phyloP scores from a whole-genome alignment of 2,329 filamentous ascomycete genomes.

The Fusarium xylarioides region DNA sequence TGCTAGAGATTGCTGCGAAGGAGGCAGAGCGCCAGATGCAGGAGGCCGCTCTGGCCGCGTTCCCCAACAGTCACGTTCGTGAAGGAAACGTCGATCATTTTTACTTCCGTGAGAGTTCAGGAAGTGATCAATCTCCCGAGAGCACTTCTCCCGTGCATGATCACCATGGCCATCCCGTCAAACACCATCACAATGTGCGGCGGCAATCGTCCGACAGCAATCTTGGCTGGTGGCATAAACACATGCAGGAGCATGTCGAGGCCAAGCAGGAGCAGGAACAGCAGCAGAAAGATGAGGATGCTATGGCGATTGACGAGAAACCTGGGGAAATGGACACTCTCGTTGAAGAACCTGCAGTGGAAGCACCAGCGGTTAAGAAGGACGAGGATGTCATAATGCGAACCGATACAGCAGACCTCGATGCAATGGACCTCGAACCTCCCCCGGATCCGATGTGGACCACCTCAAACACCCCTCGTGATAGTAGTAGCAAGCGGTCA shows the following conservation, averaged over 20 bases:
- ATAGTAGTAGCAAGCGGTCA: conserved; percentile 39
- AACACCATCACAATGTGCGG: conserved; percentile 45
- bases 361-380: conserved; percentile 19
- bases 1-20: conserved; percentile 81
- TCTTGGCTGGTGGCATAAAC: conserved; percentile 78
- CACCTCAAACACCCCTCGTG: conserved; percentile 46
- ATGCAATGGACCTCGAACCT: conserved; percentile 52
- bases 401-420: conserved; percentile 53
- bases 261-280: conserved; percentile 63
- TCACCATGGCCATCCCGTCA: conserved; percentile 39
- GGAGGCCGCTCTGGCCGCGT: conserved; percentile 79
- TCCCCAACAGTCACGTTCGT: conserved; percentile 75
- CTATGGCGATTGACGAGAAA: conserved; percentile 44
- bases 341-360: conserved; percentile 32
- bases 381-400: conserved; percentile 44
- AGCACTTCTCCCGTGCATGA: conserved; percentile 48
- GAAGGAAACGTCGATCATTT: conserved; percentile 78
- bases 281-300: conserved; percentile 45
- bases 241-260: conserved; percentile 82
- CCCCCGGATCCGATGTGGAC: conserved; percentile 56
- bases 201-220: conserved; percentile 71
- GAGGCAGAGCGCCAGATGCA: conserved; percentile 83
- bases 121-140: conserved; percentile 60
- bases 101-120: conserved; percentile 70
- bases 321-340: conserved; percentile 35